Conservation (phyloP, 2,329 filamentous ascomycete genomes). For the Penicillium freii region DNA sequence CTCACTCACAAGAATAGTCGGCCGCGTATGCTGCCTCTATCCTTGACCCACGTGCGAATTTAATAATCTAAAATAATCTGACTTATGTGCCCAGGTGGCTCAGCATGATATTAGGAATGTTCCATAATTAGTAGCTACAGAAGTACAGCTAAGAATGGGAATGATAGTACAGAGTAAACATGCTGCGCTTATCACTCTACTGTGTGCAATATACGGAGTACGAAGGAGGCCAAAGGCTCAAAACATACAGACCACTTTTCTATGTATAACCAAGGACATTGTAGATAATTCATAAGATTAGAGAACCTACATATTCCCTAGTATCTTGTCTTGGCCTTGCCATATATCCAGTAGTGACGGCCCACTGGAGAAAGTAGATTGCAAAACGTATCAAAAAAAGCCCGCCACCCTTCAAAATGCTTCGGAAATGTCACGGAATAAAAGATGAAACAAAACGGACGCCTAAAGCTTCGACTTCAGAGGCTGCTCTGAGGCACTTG, state of each 20-base stretch:
- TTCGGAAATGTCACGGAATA: not conserved
- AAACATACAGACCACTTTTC: not conserved
- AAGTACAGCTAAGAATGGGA: not conserved
- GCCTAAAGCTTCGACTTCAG: conserved; percentile 50
- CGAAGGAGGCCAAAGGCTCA: not conserved
- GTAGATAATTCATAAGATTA: not conserved
- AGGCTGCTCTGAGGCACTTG: conserved; percentile 61
- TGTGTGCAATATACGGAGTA: not conserved
- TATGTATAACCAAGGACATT: not conserved
- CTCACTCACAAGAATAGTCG: not conserved
- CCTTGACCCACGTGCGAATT: not conserved
- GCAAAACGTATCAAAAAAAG: not conserved
- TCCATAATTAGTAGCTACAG: too few species aligned
- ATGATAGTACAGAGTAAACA: not conserved
- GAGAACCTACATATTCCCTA: not conserved
- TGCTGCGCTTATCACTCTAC: not conserved
- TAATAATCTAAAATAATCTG: not conserved
- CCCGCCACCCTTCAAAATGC: not conserved
- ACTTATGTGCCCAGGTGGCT: not conserved
- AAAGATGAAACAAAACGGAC: not conserved
- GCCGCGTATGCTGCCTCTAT: not conserved
- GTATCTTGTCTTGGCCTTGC: not conserved
- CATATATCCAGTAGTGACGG: not conserved
- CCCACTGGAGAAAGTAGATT: not conserved
- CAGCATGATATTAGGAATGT: not conserved